Conservation (phyloP, 1,284 basidiomycete genomes). For the Irpex sp. region DNA sequence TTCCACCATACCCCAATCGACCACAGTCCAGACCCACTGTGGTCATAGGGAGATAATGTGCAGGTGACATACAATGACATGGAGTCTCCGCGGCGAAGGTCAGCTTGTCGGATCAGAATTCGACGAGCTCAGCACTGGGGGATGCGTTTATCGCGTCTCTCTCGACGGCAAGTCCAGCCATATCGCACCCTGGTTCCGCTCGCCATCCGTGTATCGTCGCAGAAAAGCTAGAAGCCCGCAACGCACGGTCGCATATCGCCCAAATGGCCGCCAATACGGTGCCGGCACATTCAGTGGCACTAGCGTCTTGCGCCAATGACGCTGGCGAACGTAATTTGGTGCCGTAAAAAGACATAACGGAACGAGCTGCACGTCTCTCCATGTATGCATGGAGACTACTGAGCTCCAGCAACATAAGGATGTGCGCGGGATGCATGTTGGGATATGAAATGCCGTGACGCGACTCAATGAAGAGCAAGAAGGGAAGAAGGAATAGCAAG, state of each 20-base stretch:
- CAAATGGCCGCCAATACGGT: neutral
- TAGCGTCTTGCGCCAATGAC: neutral
- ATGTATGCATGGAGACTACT: neutral
- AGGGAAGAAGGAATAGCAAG: neutral
- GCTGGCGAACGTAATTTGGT: neutral
- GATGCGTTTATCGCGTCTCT: neutral
- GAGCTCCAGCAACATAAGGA: neutral
- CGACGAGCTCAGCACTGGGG: neutral
- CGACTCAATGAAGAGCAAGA: neutral
- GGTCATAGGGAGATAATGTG: neutral
- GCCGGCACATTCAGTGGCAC: neutral
- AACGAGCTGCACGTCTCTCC: neutral
- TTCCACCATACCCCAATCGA: neutral
- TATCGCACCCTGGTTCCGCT: neutral
- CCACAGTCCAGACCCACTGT: neutral
- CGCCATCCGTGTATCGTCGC: neutral
- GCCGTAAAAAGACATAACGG: neutral
- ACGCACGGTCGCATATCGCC: neutral
- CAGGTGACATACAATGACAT: neutral
- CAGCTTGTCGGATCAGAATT: neutral
- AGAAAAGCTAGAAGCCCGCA: neutral
- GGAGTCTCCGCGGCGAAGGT: neutral
- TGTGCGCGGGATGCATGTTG: neutral
- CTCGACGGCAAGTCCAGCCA: neutral
- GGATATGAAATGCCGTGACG: neutral